These are phyloP conservation scores for Hirsutella thompsonii DNA, from an alignment of 2,329 filamentous ascomycete species.

Conservation along the genomic window DNA sequence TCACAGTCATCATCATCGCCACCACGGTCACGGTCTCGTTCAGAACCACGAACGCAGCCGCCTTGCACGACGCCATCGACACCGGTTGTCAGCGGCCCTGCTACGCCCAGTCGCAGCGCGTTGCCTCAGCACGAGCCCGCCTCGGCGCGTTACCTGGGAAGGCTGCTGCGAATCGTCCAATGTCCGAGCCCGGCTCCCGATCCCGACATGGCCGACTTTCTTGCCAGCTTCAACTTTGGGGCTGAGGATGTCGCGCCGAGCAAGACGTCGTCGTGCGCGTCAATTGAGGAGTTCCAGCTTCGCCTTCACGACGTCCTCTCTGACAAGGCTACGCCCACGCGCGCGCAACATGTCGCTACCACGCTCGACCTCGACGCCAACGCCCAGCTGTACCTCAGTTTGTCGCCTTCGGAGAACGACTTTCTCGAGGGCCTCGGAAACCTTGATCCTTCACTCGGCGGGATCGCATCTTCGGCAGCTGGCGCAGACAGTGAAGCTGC, in stretches of 20 bases:
- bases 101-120: background rate
- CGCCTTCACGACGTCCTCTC: slow-evolving; percentile 28
- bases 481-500: slow-evolving; percentile 3
- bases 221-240: slow-evolving; percentile 21
- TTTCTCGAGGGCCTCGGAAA: slow-evolving; percentile 16
- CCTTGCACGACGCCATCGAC: too few species aligned
- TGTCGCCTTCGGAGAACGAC: slow-evolving; percentile 23
- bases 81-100: background rate
- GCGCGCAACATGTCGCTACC: slow-evolving; percentile 34
- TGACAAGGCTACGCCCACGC: slow-evolving; percentile 30
- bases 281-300: slow-evolving; percentile 30
- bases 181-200: slow-evolving; percentile 3
- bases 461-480: slow-evolving; percentile 11
- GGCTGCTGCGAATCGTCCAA: slow-evolving; percentile 8
- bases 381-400: slow-evolving; percentile 27
- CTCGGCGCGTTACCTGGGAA: slow-evolving; percentile 6
- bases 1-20: background rate
- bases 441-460: slow-evolving; percentile 22
- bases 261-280: slow-evolving; percentile 15
- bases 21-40: background rate
- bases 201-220: slow-evolving; percentile 23
- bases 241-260: slow-evolving; percentile 9
- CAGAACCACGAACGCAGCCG: too few species aligned
- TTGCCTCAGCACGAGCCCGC: slow-evolving; percentile 9
- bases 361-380: slow-evolving; percentile 33